Base-by-base conservation (phyloP, 768 basidiomycete genomes). In the Sarcomyxa edulis region DNA sequence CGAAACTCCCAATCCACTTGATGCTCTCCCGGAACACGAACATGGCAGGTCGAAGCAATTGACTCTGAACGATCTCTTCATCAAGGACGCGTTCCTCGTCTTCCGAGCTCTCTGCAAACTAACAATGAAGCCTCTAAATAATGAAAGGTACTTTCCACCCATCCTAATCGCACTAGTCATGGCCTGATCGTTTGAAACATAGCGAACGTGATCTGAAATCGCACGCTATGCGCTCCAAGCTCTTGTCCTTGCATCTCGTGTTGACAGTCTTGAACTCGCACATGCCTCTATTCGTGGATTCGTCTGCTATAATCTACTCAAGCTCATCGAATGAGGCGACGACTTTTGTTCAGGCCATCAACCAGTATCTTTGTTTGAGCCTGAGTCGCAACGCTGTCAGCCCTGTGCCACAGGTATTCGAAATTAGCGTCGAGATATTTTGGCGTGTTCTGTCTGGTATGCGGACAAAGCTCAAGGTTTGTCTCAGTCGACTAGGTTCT, bases 81-180 rank as follows among this genome's bases (percentile, higher is more conserved):
- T 96, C 55, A 98, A 98, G 56, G 96, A 99, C 54, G 93, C 96
- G 0, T 99, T 97, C 68, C 74, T 99, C 44, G 95, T 99, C 25
- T 95, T 98, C 64, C 76, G 96, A 32, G 94, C 96, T 0, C 69
- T 99, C 8, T 98, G 96, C 68, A 98, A 98, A 57, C 67, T 98
- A 47, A 94, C 92, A 7, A 98, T 97, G 94, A 98, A 98, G 59
- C 88, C 94, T 8, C 66, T 99, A 32, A 88, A 90, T 50, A 79
- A 76, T 5, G 96, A 99, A 62, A 95, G 90, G 94, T 93, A 32
- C 35, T 76, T n/a, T n/a, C n/a, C n/a, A n/a, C n/a, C n/a, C n/a
- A n/a, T n/a, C n/a, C n/a, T n/a, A n/a, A n/a, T n/a, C n/a, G n/a
- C n/a, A n/a, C n/a, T n/a, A n/a, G n/a, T n/a, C n/a, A n/a, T n/a